These are phyloP conservation scores for Plasmopara viticola DNA, from an alignment of 352 stramenopile species.

Conservation along the genomic window DNA sequence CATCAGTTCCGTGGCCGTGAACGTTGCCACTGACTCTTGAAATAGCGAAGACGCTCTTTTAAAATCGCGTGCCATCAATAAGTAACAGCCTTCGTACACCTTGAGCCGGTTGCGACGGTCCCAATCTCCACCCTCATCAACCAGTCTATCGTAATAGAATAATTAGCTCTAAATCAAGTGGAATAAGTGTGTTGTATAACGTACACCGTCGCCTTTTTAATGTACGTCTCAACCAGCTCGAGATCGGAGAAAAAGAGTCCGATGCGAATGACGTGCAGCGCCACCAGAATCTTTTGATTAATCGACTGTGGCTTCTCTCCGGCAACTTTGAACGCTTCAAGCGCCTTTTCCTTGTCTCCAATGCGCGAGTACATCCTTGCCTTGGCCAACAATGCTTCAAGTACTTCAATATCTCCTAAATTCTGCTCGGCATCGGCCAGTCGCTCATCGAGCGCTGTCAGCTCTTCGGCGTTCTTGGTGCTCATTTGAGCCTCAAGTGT, in stretches of 20 bases:
- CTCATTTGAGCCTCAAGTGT: conserved; percentile 54
- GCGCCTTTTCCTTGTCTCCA: conserved; percentile 86
- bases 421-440: conserved; percentile 93
- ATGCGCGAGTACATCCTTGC: conserved; percentile 93
- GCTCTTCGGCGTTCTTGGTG: conserved; percentile 52
- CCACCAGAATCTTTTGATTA: conserved; percentile 97
- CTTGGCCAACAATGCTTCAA: conserved; percentile 91
- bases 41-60: conserved; percentile 91
- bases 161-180: background rate
- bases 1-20: conserved; percentile 97
- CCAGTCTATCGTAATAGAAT: conserved; percentile 38
- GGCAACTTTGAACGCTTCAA: conserved; percentile 89
- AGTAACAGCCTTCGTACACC: conserved; percentile 95
- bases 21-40: conserved; percentile 96
- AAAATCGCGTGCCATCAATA: conserved; percentile 91
- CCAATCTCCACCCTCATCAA: conserved; percentile 97
- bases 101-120: conserved; percentile 98
- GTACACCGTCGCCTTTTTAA: conserved; percentile 83
- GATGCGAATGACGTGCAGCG: conserved; percentile 91
- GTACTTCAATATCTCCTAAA: conserved; percentile 96
- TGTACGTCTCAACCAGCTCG: conserved; percentile 76
- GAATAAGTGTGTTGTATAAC: conserved; percentile 4
- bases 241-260: conserved; percentile 85
- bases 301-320: conserved; percentile 92
- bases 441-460: conserved; percentile 80